These are phyloP conservation scores for Madurella mycetomatis DNA, from an alignment of 2,329 filamentous ascomycete genomes.

Conservation along the genomic window DNA sequence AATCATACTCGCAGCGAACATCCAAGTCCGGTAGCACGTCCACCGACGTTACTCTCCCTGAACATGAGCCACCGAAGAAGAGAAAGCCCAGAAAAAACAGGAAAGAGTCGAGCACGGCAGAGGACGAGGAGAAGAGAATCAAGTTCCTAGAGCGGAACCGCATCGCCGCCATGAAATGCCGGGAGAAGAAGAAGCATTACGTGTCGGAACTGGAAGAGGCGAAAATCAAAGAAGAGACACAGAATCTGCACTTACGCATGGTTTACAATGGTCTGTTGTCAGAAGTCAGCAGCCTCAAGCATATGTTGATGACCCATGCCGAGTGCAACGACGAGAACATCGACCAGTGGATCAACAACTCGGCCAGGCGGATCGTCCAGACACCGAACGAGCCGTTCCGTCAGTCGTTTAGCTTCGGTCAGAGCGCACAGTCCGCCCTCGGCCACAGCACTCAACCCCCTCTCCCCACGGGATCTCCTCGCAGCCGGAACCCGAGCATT, in stretches of 20 bases:
- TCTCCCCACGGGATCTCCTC: conserved; percentile 9
- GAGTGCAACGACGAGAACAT: conserved; percentile 51
- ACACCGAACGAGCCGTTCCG: conserved; percentile 19
- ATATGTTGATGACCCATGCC: conserved; percentile 49
- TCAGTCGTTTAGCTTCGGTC: conserved; percentile 13
- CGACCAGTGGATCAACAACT: conserved; percentile 49
- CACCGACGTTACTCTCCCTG: conserved; percentile 21
- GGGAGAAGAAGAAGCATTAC: conserved; percentile 60
- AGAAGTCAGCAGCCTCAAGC: conserved; percentile 46
- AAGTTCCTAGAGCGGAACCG: conserved; percentile 67
- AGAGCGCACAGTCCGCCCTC: conserved; percentile 1
- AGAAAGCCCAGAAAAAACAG: conserved; percentile 25
- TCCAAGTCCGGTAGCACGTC: conserved; percentile 19
- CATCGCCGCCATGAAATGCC: conserved; percentile 68
- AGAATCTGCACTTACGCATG: conserved; percentile 40
- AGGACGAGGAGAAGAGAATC: conserved; percentile 43
- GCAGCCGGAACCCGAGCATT: conserved; percentile 22
- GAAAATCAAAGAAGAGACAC: conserved; percentile 40
- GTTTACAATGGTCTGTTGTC: conserved; percentile 40
- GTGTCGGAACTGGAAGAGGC: conserved; percentile 46
- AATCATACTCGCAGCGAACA: conserved; percentile 19
- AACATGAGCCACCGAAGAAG: conserved; percentile 28
- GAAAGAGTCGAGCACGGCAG: conserved; percentile 19
- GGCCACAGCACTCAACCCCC: not conserved
- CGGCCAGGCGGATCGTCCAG: conserved; percentile 46